phyloP scores from a whole-genome alignment of 176 grass and related monocot species.

The Alopecurus myosuroides region DNA sequence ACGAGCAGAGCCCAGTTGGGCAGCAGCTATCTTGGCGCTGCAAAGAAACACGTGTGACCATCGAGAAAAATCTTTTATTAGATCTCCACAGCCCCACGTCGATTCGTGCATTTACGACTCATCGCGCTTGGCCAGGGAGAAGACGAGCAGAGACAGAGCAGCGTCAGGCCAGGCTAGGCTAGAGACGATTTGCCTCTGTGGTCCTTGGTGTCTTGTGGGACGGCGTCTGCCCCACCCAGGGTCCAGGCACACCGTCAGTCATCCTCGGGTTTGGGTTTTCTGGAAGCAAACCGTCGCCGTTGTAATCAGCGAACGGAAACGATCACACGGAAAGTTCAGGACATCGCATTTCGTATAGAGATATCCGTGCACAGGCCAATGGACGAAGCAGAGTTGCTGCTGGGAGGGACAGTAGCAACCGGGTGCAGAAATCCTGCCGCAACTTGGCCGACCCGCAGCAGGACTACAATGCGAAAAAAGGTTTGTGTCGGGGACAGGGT shows the following conservation, averaged over 20 bases:
- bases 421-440: too few species aligned
- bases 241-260: too few species aligned
- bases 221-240: background rate
- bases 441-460: too few species aligned
- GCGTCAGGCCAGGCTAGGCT: background rate
- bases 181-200: background rate
- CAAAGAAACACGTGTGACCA: background rate
- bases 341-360: background rate
- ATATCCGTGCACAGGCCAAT: too few species aligned
- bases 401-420: too few species aligned
- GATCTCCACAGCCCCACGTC: background rate
- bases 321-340: background rate
- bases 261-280: background rate
- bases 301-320: background rate
- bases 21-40: background rate
- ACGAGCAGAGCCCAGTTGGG: background rate
- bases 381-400: too few species aligned
- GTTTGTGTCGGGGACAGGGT: conserved; percentile 10
- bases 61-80: background rate
- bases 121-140: background rate
- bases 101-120: background rate
- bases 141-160: background rate
- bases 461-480: too few species aligned
- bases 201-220: background rate
- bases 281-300: background rate